Conservation (phyloP, 176 grass and related monocot species). For the Triticum timopheevii region DNA sequence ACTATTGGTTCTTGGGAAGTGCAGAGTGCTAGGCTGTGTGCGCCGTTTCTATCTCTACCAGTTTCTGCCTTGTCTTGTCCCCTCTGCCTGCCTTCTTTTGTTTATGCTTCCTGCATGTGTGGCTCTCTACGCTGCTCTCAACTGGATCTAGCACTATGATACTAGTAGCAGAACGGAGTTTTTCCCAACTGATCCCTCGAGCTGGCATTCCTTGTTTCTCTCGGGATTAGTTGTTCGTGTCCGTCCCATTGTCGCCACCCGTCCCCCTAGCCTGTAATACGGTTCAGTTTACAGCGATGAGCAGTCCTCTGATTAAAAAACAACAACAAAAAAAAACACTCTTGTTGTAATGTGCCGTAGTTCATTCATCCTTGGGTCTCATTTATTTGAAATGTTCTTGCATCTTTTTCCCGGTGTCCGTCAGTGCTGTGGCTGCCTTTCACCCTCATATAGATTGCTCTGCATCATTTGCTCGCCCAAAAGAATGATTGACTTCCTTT, state of each 20-base stretch:
- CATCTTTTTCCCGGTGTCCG: background rate
- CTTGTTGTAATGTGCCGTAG: background rate
- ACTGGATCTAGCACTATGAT: constrained; percentile 15
- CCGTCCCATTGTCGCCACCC: constrained; percentile 34
- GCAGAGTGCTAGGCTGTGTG: background rate
- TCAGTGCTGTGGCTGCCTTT: constrained; percentile 27
- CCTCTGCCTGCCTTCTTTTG: background rate
- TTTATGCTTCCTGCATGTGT: constrained; percentile 1
- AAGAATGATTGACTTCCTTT: constrained; percentile 21
- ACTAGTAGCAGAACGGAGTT: background rate
- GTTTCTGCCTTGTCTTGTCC: background rate
- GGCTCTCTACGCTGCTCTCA: constrained; percentile 22
- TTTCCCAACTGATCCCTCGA: background rate
- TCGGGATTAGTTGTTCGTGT: constrained; percentile 49
- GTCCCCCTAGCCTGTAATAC: constrained; percentile 15
- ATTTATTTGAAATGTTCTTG: background rate
- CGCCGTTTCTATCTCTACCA: background rate
- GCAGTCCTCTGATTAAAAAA: constrained; percentile 17
- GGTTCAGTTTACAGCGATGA: constrained; percentile 27
- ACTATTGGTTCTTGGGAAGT: constrained; percentile 24
- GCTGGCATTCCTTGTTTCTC: constrained; percentile 44
- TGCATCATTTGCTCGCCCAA: constrained; percentile 23
- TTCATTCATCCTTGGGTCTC: constrained; percentile 19
- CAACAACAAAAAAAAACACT: background rate
- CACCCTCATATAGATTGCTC: constrained; percentile 15